Evolutionary conservation across 2,329 filamentous ascomycete genomes (phyloP).

Genomic region (Zasmidium citrigriseum): DNA sequence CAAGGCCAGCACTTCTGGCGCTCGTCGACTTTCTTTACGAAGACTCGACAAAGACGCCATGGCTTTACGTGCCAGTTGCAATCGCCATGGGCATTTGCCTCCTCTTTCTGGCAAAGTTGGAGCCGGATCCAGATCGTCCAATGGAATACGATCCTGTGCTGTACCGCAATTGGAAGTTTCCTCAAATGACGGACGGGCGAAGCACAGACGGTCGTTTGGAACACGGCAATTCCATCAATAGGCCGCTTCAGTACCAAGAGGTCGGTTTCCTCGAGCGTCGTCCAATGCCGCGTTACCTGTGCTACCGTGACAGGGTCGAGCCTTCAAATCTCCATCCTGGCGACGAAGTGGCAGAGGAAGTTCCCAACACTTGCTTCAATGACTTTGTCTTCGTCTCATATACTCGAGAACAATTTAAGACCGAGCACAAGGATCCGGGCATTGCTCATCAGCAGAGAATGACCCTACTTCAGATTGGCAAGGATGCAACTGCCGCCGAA

Average conservation of each 20-base stretch:
- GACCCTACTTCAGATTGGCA: background rate
- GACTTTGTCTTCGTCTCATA: slow-evolving; percentile 1
- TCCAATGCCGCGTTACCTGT: background rate
- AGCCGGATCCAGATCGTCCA: background rate
- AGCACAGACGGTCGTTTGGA: background rate
- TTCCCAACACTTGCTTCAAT: background rate
- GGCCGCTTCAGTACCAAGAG: background rate
- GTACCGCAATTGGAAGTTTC: background rate
- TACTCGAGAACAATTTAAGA: slow-evolving; percentile 2
- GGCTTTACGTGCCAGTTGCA: background rate
- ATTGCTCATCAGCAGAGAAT: background rate
- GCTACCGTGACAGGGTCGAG: background rate
- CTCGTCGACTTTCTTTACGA: background rate
- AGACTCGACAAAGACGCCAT: background rate
- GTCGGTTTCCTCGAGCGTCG: background rate
- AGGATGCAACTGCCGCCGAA: background rate
- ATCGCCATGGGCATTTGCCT: background rate
- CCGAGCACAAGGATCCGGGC: background rate
- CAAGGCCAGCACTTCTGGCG: background rate
- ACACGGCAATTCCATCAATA: too few relatives aligned
- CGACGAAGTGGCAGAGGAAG: background rate
- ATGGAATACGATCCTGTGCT: background rate
- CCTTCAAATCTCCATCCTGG: background rate
- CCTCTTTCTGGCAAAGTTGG: background rate
- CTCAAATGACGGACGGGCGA: background rate